These are phyloP conservation scores for Diaporthe citri DNA, from an alignment of 2,329 filamentous ascomycete genomes.

Conservation along the genomic window DNA sequence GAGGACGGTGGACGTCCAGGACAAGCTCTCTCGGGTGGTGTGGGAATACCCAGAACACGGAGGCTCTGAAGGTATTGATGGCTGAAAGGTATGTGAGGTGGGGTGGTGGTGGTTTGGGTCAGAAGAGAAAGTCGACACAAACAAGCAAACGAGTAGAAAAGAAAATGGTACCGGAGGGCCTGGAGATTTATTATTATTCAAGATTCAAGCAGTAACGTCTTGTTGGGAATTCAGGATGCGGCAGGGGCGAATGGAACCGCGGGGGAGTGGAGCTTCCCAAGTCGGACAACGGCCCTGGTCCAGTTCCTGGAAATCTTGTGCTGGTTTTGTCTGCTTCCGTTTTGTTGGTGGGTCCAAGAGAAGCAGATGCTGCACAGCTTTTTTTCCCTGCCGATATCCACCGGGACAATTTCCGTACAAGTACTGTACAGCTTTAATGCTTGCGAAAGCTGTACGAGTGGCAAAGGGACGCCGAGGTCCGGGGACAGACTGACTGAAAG, in stretches of 20 bases:
- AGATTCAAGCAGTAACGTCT: conserved; percentile 16
- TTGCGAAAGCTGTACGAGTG: conserved; percentile 13
- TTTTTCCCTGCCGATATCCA: conserved; percentile 22
- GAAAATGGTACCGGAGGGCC: background rate
- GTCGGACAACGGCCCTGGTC: conserved; percentile 24
- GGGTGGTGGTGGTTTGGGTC: background rate
- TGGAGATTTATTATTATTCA: conserved; percentile 26
- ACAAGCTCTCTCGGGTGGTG: conserved; percentile 12
- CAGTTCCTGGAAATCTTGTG: conserved; percentile 25
- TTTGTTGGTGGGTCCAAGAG: conserved; percentile 29
- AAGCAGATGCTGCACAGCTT: conserved; percentile 25
- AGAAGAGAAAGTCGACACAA: conserved; percentile 7
- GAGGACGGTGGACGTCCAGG: conserved; percentile 25
- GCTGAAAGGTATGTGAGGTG: background rate
- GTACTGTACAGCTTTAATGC: background rate
- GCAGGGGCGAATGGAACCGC: conserved; percentile 33
- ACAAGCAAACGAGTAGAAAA: background rate
- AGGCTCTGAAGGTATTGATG: background rate
- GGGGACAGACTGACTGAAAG: background rate
- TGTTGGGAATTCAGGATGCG: conserved; percentile 33
- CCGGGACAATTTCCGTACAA: background rate
- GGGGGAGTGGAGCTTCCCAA: conserved; percentile 32
- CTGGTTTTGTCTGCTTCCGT: conserved; percentile 26
- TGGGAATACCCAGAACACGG: conserved; percentile 2
- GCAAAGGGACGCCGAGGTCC: conserved; percentile 23